phyloP scores from a whole-genome alignment of 2,329 filamentous ascomycete species.

The Thelonectria blattea region DNA sequence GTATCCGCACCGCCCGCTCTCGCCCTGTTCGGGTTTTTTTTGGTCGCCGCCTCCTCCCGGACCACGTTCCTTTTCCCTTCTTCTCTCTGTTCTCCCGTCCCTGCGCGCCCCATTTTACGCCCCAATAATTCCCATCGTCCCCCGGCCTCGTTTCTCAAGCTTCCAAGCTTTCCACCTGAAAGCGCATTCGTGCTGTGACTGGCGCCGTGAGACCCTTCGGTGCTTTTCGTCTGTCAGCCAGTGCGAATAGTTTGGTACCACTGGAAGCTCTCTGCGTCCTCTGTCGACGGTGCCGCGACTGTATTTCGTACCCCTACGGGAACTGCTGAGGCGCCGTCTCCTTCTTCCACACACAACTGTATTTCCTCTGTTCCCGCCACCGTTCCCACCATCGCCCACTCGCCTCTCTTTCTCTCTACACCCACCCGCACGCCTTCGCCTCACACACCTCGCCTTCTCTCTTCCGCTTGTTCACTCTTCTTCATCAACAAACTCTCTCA shows the following conservation, averaged over 20 bases:
- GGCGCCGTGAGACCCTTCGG: constrained; percentile 26
- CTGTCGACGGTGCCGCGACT: constrained; percentile 5
- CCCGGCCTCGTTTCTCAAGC: constrained; percentile 24
- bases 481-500: constrained; percentile 13
- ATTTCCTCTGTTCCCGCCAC: constrained; percentile 11
- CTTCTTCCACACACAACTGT: neutral
- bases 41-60: constrained; percentile 28
- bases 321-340: neutral
- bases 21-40: constrained; percentile 34
- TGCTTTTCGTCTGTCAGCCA: constrained; percentile 7
- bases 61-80: constrained; percentile 31
- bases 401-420: constrained; percentile 9
- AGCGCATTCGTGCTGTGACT: constrained; percentile 13
- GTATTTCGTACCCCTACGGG: neutral
- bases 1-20: constrained; percentile 35
- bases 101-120: constrained; percentile 21
- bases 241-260: neutral
- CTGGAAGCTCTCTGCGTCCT: neutral
- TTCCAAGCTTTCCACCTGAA: constrained; percentile 35
- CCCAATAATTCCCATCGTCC: constrained; percentile 12
- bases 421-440: constrained; percentile 18
- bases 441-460: constrained; percentile 20
- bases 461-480: constrained; percentile 17
- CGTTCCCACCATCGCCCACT: constrained; percentile 18
- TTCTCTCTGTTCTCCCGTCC: constrained; percentile 23